These are phyloP conservation scores for Lactarius trivialis DNA, from an alignment of 768 basidiomycete species.

Conservation along the genomic window DNA sequence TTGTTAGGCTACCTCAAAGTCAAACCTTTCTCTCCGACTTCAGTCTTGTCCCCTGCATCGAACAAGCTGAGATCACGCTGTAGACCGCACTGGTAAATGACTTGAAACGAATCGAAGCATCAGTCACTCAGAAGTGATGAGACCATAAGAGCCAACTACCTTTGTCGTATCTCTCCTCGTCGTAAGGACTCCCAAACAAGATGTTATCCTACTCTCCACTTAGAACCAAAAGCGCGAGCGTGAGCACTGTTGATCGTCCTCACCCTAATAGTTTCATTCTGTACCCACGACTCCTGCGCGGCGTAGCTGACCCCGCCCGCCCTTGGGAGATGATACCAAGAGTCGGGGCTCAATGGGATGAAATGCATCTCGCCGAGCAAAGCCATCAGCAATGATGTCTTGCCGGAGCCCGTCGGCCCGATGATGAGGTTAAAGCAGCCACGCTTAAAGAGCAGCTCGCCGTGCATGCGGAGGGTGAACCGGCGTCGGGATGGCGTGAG, in stretches of 20 bases:
- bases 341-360: conserved; percentile 41
- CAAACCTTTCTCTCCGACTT: conserved; percentile 56
- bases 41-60: conserved; percentile 44
- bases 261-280: conserved; percentile 69
- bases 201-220: conserved; percentile 39
- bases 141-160: conserved; percentile 24
- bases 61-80: conserved; percentile 42
- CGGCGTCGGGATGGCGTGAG: conserved; percentile 40
- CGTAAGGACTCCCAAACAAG: conserved; percentile 41
- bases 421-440: conserved; percentile 51
- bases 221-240: background rate
- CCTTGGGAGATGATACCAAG: conserved; percentile 67
- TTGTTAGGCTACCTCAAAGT: conserved; percentile 31
- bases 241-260: conserved; percentile 2
- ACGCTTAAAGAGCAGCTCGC: conserved; percentile 48
- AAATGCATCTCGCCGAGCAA: conserved; percentile 66
- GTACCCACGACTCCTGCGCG: conserved; percentile 81
- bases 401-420: conserved; percentile 53
- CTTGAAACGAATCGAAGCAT: background rate
- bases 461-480: conserved; percentile 46
- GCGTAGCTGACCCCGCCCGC: conserved; percentile 68
- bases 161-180: conserved; percentile 39
- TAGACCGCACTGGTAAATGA: conserved; percentile 23
- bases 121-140: background rate
- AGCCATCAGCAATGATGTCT: conserved; percentile 62